Base-by-base conservation (phyloP, 2,329 filamentous ascomycete genomes). In the Fusarium dlaminii region DNA sequence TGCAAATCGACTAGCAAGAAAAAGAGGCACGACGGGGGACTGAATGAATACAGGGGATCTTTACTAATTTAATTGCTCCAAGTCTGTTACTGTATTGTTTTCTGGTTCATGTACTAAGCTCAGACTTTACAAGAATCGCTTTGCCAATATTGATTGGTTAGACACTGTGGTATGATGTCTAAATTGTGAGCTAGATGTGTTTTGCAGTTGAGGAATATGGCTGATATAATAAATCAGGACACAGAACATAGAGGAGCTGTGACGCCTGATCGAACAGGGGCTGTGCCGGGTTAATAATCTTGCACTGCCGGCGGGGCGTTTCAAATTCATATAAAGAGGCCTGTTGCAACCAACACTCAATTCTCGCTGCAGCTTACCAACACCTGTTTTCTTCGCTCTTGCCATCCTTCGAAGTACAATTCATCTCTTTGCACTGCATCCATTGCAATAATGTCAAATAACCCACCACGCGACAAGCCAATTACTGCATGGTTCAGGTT, bases 11-110 rank as follows among this genome's bases (percentile, higher is more conserved):
- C 27, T 48, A 48, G 45, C 27, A 48, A 2, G 45, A 17, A 4
- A 5, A 22, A 10, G 3, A 30, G 7, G 20, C 1, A 30, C 9
- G 4, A 2, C 4, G 17, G 20, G 30, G 0, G 2, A 29, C 20
- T 27, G 1, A 45, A 45, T 6, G n/a, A n/a, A n/a, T n/a, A n/a
- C n/a, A n/a, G n/a, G n/a, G n/a, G n/a, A n/a, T n/a, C n/a, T n/a
- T n/a, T n/a, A n/a, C n/a, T n/a, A 17, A 17, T 36, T 7, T 8
- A 3, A 36, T 37, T 12, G 11, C 36, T 20, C 36, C 18, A 20
- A 4, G 36, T 37, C 18, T 20, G 18, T 20, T 37, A 20, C 1
- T 20, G 20, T 37, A 12, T 37, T 37, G 11, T 1, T 37, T 20
- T 20, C 36, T 37, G 36, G 10, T 17, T 36, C 4, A 10, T 36